Conservation (phyloP, 192 early-diverging fungal species). For the Glomus cerebriforme region DNA sequence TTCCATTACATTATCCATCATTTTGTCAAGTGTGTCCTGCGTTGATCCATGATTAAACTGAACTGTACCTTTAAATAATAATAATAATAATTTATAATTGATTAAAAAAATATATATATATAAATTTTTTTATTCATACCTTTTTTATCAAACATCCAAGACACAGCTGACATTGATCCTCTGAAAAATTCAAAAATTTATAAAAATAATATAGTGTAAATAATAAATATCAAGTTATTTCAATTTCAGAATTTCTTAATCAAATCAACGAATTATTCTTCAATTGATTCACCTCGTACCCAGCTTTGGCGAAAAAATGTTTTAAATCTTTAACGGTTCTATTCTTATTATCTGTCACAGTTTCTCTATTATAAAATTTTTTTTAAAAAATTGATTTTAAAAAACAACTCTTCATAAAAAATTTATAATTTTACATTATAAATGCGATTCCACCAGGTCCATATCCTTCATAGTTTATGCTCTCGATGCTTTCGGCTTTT, state of each 20-base stretch:
- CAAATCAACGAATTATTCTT: background rate
- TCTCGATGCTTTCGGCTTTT: constrained; percentile 53
- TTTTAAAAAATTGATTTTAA: background rate
- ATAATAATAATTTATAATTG: background rate
- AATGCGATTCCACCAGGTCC: constrained; percentile 61
- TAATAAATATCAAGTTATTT: too few species aligned
- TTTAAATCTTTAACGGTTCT: constrained; percentile 67
- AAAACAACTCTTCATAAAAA: too few species aligned
- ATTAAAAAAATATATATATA: background rate
- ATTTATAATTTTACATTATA: constrained; percentile 67
- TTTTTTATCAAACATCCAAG: constrained; percentile 69
- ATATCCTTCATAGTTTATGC: constrained; percentile 65
- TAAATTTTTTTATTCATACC: constrained; percentile 39
- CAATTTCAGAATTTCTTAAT: background rate
- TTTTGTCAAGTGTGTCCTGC: constrained; percentile 51
- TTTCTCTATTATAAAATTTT: constrained; percentile 33
- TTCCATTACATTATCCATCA: constrained; percentile 64
- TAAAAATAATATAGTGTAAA: too few species aligned
- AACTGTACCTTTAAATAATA: constrained; percentile 33
- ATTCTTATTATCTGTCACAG: constrained; percentile 60
- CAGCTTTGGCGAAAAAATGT: constrained; percentile 52
- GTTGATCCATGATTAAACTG: constrained; percentile 49
- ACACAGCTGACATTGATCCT: constrained; percentile 61
- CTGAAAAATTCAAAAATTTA: too few species aligned
- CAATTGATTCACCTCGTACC: constrained; percentile 35